Conservation (phyloP, 768 basidiomycete genomes). For the Phlebiopsis gigantea region DNA sequence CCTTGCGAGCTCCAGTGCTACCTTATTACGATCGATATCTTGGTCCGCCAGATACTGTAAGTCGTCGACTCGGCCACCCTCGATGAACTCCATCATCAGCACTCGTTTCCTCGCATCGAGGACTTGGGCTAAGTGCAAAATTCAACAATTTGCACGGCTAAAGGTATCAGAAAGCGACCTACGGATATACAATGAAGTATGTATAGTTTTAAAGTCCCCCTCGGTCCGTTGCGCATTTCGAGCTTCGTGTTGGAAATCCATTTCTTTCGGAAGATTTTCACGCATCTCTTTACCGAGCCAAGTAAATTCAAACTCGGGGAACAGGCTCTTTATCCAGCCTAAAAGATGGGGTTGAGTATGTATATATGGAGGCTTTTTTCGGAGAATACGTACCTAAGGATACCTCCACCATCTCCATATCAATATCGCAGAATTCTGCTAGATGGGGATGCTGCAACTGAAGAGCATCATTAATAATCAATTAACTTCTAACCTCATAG, state of each 20-base stretch:
- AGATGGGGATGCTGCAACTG: constrained; percentile 85
- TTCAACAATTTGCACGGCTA: neutral
- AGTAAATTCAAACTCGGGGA: constrained; percentile 90
- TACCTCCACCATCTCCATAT: constrained; percentile 80
- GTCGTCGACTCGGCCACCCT: constrained; percentile 87
- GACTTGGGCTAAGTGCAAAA: constrained; percentile 42
- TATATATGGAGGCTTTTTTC: neutral
- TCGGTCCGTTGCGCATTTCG: constrained; percentile 69
- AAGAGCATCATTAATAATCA: neutral
- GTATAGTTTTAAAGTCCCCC: constrained; percentile 63
- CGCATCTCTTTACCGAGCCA: constrained; percentile 97
- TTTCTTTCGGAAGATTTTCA: constrained; percentile 84
- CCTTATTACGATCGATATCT: constrained; percentile 89
- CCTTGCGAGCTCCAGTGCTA: constrained; percentile 81
- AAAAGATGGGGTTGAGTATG: constrained; percentile 1
- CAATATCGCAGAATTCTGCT: constrained; percentile 86
- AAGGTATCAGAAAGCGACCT: constrained; percentile 1
- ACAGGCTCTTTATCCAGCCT: constrained; percentile 88
- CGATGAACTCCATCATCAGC: constrained; percentile 91
- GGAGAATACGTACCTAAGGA: constrained; percentile 46
- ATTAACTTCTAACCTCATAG: neutral
- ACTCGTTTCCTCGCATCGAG: constrained; percentile 78
- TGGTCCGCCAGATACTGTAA: constrained; percentile 74
- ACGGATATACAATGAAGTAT: constrained; percentile 83
- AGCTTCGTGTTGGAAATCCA: constrained; percentile 93